Percentiles rank a stretch among this genome's conserved stretches.
These are phyloP conservation scores for Penicillium longicatenatum DNA, from an alignment of 495 filamentous ascomycete genomes.

Conservation along the genomic window DNA sequence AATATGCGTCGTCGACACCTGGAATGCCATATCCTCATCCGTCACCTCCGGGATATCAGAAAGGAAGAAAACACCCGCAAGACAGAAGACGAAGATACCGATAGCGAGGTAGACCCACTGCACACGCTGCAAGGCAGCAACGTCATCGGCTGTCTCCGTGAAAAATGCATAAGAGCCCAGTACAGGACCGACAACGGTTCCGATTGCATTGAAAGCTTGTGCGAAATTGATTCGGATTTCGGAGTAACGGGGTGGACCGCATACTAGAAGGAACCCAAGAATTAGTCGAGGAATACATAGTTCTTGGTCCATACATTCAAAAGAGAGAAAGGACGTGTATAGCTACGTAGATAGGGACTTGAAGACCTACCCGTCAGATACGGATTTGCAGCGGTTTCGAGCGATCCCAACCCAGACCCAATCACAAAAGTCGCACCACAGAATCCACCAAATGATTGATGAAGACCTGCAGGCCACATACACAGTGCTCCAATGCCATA, in stretches of 20 bases:
- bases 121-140: constrained; percentile 52
- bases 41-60: constrained; percentile 57
- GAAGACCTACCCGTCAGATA: constrained; percentile 48
- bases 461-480: constrained; percentile 55
- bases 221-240: constrained; percentile 66
- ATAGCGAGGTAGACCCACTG: constrained; percentile 79
- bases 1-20: constrained; percentile 46
- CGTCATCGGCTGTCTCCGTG: constrained; percentile 50
- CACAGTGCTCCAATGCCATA: constrained; percentile 57
- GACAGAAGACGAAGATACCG: constrained; percentile 67
- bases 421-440: constrained; percentile 62
- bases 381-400: constrained; percentile 60
- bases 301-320: too few relatives aligned
- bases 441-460: constrained; percentile 60
- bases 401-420: constrained; percentile 53
- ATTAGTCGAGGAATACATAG: too few relatives aligned
- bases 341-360: too few relatives aligned
- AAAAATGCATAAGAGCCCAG: constrained; percentile 73
- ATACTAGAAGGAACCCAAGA: constrained; percentile 32
- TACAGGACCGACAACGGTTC: constrained; percentile 65
- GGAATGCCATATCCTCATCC: constrained; percentile 58
- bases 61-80: constrained; percentile 50
- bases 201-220: constrained; percentile 68
- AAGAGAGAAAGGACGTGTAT: too few relatives aligned
- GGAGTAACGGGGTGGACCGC: constrained; percentile 52